phyloP scores from a whole-genome alignment of 1,284 basidiomycete species.

The Sphaerobolus stellatus region DNA sequence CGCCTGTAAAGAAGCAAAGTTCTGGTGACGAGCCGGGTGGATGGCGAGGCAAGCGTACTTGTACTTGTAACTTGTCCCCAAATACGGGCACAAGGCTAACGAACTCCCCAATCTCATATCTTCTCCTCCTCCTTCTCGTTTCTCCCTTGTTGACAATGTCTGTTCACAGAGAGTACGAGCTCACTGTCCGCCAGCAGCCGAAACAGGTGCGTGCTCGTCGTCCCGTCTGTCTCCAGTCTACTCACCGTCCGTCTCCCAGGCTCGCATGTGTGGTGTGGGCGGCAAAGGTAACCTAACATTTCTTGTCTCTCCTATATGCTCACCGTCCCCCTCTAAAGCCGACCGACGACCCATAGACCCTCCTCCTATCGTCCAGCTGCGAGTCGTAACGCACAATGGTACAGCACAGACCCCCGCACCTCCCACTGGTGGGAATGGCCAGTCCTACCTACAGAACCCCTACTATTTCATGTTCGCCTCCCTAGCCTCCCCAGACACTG shows the following conservation, averaged over 20 bases:
- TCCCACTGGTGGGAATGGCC: slow-evolving; percentile 33
- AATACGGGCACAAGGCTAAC: no score
- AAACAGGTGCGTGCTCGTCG: slow-evolving; percentile 50
- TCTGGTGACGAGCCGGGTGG: background rate
- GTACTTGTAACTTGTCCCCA: no score
- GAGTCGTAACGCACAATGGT: slow-evolving; percentile 72
- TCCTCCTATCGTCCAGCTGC: slow-evolving; percentile 93
- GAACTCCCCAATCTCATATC: background rate
- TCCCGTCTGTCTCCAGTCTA: background rate
- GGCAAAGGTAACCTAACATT: slow-evolving; percentile 60
- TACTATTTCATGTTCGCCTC: slow-evolving; percentile 95
- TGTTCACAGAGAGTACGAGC: slow-evolving; percentile 72
- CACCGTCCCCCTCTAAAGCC: slow-evolving; percentile 44
- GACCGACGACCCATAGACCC: slow-evolving; percentile 95
- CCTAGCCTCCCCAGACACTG: slow-evolving; percentile 83
- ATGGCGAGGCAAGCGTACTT: background rate
- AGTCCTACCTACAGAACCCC: slow-evolving; percentile 77
- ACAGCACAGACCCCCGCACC: slow-evolving; percentile 16
- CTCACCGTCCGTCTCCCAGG: slow-evolving; percentile 34
- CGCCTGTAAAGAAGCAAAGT: background rate
- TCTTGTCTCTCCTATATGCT: slow-evolving; percentile 13
- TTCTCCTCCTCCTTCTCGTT: background rate
- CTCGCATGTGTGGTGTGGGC: slow-evolving; percentile 90
- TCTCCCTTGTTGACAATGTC: slow-evolving; percentile 9
- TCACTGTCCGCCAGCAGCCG: slow-evolving; percentile 84